A percentile compares a stretch with the other conserved stretches of the same genome.
Evolutionary conservation across 1,284 basidiomycete genomes (phyloP).

Genomic region (Sutorius eximius): DNA sequence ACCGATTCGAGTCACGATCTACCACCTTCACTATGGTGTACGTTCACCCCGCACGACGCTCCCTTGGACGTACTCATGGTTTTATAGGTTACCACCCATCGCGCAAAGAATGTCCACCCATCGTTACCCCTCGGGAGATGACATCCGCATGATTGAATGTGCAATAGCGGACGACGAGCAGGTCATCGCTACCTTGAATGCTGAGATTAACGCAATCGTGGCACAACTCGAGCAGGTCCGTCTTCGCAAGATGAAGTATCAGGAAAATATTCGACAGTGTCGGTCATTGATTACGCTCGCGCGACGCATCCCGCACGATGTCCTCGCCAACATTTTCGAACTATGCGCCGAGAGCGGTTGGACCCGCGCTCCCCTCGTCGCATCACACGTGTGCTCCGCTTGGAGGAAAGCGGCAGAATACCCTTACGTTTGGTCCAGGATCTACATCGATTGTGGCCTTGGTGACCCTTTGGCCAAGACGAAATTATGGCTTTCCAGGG

Average conservation of each 20-base stretch:
- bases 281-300: slow-evolving; percentile 56
- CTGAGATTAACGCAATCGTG: slow-evolving; percentile 43
- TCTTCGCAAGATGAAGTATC: slow-evolving; percentile 43
- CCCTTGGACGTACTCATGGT: slow-evolving; percentile 1
- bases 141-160: slow-evolving; percentile 30
- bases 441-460: slow-evolving; percentile 52
- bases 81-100: slow-evolving; percentile 12
- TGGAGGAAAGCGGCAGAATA: slow-evolving; percentile 56
- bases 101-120: slow-evolving; percentile 19
- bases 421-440: slow-evolving; percentile 57
- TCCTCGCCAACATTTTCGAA: slow-evolving; percentile 57
- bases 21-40: slow-evolving; percentile 11
- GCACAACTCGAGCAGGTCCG: slow-evolving; percentile 45
- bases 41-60: background rate
- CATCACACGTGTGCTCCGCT: slow-evolving; percentile 59
- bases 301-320: slow-evolving; percentile 52
- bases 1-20: slow-evolving; percentile 19
- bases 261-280: slow-evolving; percentile 43
- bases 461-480: slow-evolving; percentile 45
- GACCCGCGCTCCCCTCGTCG: slow-evolving; percentile 53
- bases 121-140: slow-evolving; percentile 28
- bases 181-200: slow-evolving; percentile 43
- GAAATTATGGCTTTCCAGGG: slow-evolving; percentile 52
- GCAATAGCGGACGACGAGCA: slow-evolving; percentile 43
- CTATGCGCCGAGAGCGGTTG: slow-evolving; percentile 51